A percentile compares a stretch with the other conserved stretches of the same genome.
These are phyloP conservation scores for Raddia guianensis DNA, from an alignment of 176 grass and related monocot genomes.

Conservation along the genomic window DNA sequence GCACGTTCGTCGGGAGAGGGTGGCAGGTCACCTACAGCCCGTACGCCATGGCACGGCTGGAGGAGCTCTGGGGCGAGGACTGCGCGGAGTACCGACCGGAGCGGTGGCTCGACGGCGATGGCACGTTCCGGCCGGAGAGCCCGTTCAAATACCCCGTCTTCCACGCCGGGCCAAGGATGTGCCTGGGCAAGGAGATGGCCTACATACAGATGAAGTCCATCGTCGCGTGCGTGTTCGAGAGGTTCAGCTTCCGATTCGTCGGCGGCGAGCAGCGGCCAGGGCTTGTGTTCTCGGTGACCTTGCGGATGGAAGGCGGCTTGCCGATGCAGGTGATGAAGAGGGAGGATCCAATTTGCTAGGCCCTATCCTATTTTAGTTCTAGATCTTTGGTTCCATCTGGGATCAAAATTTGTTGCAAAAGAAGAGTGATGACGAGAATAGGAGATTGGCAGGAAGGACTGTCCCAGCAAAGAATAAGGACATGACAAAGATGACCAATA, in stretches of 20 bases:
- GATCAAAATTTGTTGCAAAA: neutral
- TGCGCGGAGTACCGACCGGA: slow-evolving; percentile 61
- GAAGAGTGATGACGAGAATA: neutral
- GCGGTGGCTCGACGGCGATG: slow-evolving; percentile 59
- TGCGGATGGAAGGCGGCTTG: slow-evolving; percentile 62
- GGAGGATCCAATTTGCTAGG: neutral
- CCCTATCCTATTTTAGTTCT: neutral
- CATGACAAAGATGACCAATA: neutral
- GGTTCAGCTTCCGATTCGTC: slow-evolving; percentile 42
- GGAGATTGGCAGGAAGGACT: neutral
- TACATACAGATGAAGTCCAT: slow-evolving; percentile 84
- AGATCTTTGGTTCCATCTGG: neutral
- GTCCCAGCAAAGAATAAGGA: neutral
- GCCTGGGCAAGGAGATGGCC: slow-evolving; percentile 80
- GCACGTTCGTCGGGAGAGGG: slow-evolving; percentile 56
- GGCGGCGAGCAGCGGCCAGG: slow-evolving; percentile 36
- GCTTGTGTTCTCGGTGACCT: slow-evolving; percentile 49
- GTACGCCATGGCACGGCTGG: slow-evolving; percentile 54
- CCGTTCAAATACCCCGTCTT: slow-evolving; percentile 59
- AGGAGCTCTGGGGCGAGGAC: slow-evolving; percentile 60
- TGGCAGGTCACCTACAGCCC: slow-evolving; percentile 56
- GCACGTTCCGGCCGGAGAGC: slow-evolving; percentile 58
- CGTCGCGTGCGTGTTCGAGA: slow-evolving; percentile 51
- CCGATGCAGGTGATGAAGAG: slow-evolving; percentile 39
- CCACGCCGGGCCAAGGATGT: slow-evolving; percentile 64